Evolutionary conservation across 768 basidiomycete genomes (phyloP).

Genomic region (Boletus huronensis): DNA sequence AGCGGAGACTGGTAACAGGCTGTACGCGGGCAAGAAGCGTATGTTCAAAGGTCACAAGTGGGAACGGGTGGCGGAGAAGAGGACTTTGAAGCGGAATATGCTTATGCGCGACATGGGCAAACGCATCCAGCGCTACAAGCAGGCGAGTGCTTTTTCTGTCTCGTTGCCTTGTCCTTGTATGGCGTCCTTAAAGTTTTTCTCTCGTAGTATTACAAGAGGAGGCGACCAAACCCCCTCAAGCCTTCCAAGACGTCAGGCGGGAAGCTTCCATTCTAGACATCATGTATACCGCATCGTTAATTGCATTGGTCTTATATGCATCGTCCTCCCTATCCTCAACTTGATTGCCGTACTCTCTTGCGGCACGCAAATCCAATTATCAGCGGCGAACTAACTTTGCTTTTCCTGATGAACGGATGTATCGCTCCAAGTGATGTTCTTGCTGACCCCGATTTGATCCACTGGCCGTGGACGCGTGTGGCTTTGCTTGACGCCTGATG

Average conservation of each 20-base stretch:
- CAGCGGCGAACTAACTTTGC: too few relatives aligned
- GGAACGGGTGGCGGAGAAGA: conserved; percentile 57
- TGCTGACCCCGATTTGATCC: neutral
- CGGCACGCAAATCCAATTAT: neutral
- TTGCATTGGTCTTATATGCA: neutral
- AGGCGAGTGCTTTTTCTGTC: conserved; percentile 40
- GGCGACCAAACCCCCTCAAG: conserved; percentile 57
- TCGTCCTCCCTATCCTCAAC: neutral
- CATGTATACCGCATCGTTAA: conserved; percentile 4
- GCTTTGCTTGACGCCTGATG: neutral
- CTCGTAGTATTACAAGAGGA: conserved; percentile 33
- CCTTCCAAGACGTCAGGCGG: conserved; percentile 43
- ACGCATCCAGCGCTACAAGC: conserved; percentile 63
- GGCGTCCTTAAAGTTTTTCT: neutral
- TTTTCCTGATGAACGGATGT: too few relatives aligned
- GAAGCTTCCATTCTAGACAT: conserved; percentile 57
- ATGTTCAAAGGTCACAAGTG: conserved; percentile 96
- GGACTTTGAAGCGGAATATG: conserved; percentile 45
- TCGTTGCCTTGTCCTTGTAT: neutral
- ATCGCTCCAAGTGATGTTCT: neutral
- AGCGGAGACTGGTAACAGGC: conserved; percentile 52
- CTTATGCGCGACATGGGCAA: conserved; percentile 69
- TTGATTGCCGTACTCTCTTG: neutral
- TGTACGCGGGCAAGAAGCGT: conserved; percentile 73
- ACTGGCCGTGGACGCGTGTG: neutral